These are phyloP conservation scores for Boletales sp. DNA, from an alignment of 768 basidiomycete genomes.

Conservation along the genomic window DNA sequence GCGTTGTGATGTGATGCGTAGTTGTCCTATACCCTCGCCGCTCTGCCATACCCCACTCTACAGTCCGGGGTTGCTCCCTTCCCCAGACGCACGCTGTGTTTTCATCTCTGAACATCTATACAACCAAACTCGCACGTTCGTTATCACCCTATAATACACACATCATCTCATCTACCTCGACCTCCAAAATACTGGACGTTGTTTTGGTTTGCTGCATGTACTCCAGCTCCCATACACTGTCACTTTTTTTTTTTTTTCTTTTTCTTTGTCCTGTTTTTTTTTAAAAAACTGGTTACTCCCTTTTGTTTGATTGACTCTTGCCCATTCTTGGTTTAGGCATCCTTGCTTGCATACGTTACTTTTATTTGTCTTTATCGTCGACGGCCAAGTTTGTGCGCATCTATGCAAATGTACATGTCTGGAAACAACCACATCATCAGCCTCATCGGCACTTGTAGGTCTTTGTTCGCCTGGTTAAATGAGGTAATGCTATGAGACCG, in stretches of 20 bases:
- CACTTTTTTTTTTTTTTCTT: neutral
- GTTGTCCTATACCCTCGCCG: slow-evolving; percentile 29
- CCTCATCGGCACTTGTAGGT: slow-evolving; percentile 1
- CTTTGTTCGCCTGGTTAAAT: slow-evolving; percentile 11
- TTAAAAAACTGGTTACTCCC: neutral
- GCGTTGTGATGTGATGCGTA: slow-evolving; percentile 62
- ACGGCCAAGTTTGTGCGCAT: slow-evolving; percentile 21
- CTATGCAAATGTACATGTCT: slow-evolving; percentile 30
- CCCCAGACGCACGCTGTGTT: slow-evolving; percentile 13
- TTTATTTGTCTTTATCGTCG: slow-evolving; percentile 35
- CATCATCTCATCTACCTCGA: slow-evolving; percentile 15
- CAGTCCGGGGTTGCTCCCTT: slow-evolving; percentile 1
- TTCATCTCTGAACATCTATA: slow-evolving; percentile 21
- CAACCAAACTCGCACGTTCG: slow-evolving; percentile 23
- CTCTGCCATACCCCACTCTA: slow-evolving; percentile 29
- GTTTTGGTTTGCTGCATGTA: slow-evolving; percentile 26
- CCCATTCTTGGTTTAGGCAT: slow-evolving; percentile 22
- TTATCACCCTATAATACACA: slow-evolving; percentile 27
- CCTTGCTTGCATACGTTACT: slow-evolving; percentile 21
- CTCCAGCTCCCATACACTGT: slow-evolving; percentile 4
- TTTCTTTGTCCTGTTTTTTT: neutral
- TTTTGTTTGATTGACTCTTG: neutral
- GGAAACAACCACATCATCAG: slow-evolving; percentile 3
- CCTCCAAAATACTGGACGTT: slow-evolving; percentile 27
- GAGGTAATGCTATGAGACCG: slow-evolving; percentile 14